Base-by-base conservation (phyloP, 2,329 filamentous ascomycete species). In the Allantophomopsis cytisporea region DNA sequence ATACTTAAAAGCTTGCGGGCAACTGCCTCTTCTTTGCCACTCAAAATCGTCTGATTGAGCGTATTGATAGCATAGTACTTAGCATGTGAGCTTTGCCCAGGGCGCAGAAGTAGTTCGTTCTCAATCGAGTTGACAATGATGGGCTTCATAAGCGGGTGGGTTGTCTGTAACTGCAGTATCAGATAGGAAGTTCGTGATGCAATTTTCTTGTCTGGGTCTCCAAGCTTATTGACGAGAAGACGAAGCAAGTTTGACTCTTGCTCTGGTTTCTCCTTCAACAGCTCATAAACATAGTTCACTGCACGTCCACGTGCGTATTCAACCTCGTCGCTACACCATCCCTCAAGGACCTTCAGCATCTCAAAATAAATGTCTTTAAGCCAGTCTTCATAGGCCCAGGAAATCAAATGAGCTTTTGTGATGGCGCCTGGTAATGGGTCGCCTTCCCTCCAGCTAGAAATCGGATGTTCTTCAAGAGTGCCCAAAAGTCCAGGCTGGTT, bases 51-150 rank as follows among this genome's bases (percentile, higher is more conserved):
- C 62, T 98, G 93, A 57, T 98, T 98, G 37, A 98, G 69, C 0
- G 91, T 96, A 57, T 95, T 95, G 57, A 94, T 80, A 28, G 86
- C 88, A 59, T 94, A 95, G 62, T 98, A 98, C 56, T 85, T 93
- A 32, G 89, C 85, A 50, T 93, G 83, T 30, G 81, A 69, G 53
- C 77, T 89, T 59, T 96, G 91, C 10, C 85, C 83, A 0, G 88
- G 84, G 39, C 86, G 77, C 55, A 95, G 82, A 16, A 98, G 65
- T 36, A 94, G 73, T 50, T 96, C 89, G 40, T 83, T 79, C 59
- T 98, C 89, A 34, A 98, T 78, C 8, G 79, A 76, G 45, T 76
- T 79, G 48, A 95, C 78, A 47, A 98, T 82, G 39, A 93, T 79
- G 13, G 75, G 69, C 60, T 95, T 96, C 91, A 98, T 98, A 40